These are phyloP conservation scores for Paramecium primaurelia DNA, from an alignment of 73 alveolate genomes.

Conservation along the genomic window DNA sequence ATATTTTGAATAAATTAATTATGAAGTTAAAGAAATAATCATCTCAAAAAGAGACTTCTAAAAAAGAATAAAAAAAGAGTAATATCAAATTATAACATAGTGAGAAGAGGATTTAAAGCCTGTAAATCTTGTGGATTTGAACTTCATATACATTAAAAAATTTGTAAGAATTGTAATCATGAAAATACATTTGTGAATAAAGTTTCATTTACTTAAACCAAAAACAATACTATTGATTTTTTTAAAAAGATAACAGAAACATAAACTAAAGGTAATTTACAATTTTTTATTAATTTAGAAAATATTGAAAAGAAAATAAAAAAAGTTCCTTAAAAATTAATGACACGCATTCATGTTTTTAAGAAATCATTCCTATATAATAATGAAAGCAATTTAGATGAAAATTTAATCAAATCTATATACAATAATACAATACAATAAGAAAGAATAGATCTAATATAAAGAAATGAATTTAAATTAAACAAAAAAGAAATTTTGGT, in stretches of 20 bases:
- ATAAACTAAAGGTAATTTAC: background rate
- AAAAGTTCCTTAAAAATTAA: background rate
- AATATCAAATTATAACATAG: background rate
- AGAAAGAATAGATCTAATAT: background rate
- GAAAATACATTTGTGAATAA: background rate
- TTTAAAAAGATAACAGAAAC: background rate
- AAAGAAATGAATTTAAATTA: background rate
- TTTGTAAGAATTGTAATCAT: background rate
- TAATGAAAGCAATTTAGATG: background rate
- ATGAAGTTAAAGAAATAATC: background rate
- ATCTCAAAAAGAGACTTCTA: background rate
- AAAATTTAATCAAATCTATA: background rate
- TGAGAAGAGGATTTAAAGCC: constrained; percentile 39
- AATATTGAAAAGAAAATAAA: background rate
- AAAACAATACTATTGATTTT: background rate
- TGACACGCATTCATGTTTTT: background rate
- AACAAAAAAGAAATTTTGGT: background rate
- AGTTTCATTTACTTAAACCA: background rate
- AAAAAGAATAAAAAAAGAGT: background rate
- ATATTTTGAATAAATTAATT: background rate
- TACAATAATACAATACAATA: background rate
- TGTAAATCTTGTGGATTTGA: background rate
- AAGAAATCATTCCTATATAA: background rate
- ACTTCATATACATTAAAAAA: constrained; percentile 19
- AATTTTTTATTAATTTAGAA: background rate